Conservation (phyloP, 176 grass and related monocot species). For the Saccharum officinarum region DNA sequence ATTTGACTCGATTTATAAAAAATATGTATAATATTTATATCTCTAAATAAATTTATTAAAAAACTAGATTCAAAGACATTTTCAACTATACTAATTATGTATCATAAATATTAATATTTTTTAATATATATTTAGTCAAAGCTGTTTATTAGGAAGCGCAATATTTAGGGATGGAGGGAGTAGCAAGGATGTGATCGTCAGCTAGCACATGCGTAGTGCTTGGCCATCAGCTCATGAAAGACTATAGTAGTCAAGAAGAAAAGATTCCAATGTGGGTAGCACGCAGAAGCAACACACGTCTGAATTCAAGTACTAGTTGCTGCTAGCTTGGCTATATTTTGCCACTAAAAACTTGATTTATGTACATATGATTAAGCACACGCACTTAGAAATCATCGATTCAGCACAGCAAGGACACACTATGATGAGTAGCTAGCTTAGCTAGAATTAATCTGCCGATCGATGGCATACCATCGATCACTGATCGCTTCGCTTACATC, state of each 20-base stretch:
- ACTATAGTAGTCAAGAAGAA: not conserved
- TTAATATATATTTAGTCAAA: too few species aligned
- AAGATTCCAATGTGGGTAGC: not conserved
- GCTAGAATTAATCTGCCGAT: conserved; percentile 25
- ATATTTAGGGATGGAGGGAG: too few species aligned
- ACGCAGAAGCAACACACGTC: not conserved
- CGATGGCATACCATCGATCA: not conserved
- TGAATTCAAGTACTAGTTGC: conserved; percentile 16
- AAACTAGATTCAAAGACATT: too few species aligned
- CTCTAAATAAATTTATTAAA: too few species aligned
- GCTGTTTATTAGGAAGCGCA: too few species aligned
- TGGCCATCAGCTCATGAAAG: not conserved
- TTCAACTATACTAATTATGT: too few species aligned
- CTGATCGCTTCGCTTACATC: conserved; percentile 9
- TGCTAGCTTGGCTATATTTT: conserved; percentile 35
- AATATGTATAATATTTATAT: too few species aligned
- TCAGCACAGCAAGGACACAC: conserved; percentile 26
- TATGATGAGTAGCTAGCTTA: conserved; percentile 16
- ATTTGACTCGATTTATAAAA: too few species aligned
- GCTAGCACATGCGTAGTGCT: conserved; percentile 8
- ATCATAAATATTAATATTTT: too few species aligned
- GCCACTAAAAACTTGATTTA: conserved; percentile 35
- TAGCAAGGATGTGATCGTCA: conserved; percentile 7
- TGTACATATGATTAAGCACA: conserved; percentile 48
- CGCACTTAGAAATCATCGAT: conserved; percentile 7